These are phyloP conservation scores for Cystobasidium onofrii DNA, from an alignment of 768 basidiomycete species.

Conservation along the genomic window DNA sequence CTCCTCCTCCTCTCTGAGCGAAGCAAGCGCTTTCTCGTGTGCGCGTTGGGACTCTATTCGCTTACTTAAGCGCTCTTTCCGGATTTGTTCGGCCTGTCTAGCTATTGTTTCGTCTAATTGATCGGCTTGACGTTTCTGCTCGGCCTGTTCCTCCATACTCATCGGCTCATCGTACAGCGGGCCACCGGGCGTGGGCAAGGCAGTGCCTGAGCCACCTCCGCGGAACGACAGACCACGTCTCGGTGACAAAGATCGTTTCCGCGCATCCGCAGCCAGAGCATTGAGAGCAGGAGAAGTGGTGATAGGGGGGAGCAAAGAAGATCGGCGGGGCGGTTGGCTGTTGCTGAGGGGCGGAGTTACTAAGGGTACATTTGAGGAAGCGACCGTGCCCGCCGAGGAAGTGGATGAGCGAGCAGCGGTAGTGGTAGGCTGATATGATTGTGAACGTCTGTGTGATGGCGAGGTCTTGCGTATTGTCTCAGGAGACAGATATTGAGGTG, in stretches of 20 bases:
- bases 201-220: background rate
- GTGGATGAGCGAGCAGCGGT: background rate
- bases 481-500: background rate
- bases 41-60: slow-evolving; percentile 3
- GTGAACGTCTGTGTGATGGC: slow-evolving; percentile 4
- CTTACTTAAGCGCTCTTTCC: slow-evolving; percentile 29
- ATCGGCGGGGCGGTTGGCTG: slow-evolving; percentile 13
- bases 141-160: background rate
- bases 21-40: slow-evolving; percentile 26
- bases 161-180: slow-evolving; percentile 8
- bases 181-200: background rate
- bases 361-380: background rate
- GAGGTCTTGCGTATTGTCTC: background rate
- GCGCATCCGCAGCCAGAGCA: background rate
- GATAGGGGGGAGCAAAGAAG: background rate
- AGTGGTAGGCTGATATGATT: background rate
- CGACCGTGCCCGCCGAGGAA: background rate
- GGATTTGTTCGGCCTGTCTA: slow-evolving; percentile 31
- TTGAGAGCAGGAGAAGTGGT: background rate
- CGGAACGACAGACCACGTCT: slow-evolving; percentile 8
- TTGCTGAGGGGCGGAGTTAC: background rate
- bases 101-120: slow-evolving; percentile 32
- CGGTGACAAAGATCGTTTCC: slow-evolving; percentile 9
- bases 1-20: slow-evolving; percentile 16
- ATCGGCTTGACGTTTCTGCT: slow-evolving; percentile 24